Conservation (phyloP, 2,329 filamentous ascomycete species). For the Paramyrothecium sp. region DNA sequence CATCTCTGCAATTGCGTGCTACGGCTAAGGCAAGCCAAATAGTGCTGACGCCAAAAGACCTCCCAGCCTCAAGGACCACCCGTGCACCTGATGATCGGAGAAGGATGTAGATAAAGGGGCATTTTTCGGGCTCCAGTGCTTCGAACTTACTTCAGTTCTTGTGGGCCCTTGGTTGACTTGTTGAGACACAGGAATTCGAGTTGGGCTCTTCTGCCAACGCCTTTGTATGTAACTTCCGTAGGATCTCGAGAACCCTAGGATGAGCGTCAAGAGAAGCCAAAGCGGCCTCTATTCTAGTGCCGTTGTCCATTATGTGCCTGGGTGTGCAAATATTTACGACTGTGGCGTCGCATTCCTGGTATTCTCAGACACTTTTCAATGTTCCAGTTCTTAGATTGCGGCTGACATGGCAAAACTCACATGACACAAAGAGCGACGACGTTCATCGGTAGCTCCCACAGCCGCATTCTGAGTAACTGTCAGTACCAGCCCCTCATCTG, state of each 20-base stretch:
- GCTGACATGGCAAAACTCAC: too few species aligned
- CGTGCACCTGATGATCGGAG: constrained; percentile 44
- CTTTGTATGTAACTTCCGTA: constrained; percentile 25
- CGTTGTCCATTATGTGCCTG: constrained; percentile 14
- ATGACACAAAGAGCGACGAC: too few species aligned
- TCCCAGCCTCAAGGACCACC: constrained; percentile 58
- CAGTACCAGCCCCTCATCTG: too few species aligned
- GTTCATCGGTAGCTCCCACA: too few species aligned
- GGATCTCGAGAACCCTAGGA: constrained; percentile 20
- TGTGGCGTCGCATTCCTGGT: too few species aligned
- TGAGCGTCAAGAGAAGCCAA: constrained; percentile 25
- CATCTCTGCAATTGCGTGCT: constrained; percentile 38
- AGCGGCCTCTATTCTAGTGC: constrained; percentile 20
- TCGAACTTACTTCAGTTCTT: constrained; percentile 62
- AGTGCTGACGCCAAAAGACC: constrained; percentile 60
- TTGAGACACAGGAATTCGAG: too few species aligned
- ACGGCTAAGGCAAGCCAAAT: constrained; percentile 62
- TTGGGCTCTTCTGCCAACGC: constrained; percentile 27
- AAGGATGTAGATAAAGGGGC: constrained; percentile 54
- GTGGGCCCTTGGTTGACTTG: too few species aligned
- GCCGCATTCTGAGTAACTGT: too few species aligned
- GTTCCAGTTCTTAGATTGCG: too few species aligned
- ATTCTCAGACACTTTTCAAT: too few species aligned
- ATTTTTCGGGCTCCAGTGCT: constrained; percentile 58
- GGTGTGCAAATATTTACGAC: too few species aligned